Conservation (phyloP, 2,329 filamentous ascomycete species). For the Diatrype stigma region DNA sequence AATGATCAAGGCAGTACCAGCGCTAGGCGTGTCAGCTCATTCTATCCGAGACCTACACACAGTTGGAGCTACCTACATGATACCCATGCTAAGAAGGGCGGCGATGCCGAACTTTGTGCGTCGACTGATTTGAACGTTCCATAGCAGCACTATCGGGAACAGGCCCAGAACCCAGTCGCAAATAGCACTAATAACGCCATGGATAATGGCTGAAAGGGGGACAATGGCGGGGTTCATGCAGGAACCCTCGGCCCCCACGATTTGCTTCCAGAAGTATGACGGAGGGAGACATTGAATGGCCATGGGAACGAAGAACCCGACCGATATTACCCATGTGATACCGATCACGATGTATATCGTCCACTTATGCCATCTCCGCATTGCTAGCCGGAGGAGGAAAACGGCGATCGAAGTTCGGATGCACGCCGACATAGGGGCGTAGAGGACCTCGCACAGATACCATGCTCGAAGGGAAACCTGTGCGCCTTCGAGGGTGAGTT, state of each 20-base stretch:
- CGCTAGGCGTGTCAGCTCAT: conserved; percentile 19
- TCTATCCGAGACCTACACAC: too few relatives aligned
- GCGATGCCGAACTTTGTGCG: conserved; percentile 43
- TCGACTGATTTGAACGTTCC: conserved; percentile 44
- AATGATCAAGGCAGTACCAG: conserved; percentile 34
- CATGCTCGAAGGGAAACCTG: conserved; percentile 29
- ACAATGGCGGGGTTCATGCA: conserved; percentile 38
- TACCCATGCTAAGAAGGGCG: conserved; percentile 44
- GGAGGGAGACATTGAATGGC: conserved; percentile 47
- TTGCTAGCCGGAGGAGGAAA: conserved; percentile 37
- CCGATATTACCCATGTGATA: conserved; percentile 33
- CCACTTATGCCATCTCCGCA: conserved; percentile 27
- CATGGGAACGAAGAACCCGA: conserved; percentile 41
- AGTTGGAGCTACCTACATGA: conserved; percentile 34
- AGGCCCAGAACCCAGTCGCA: conserved; percentile 46
- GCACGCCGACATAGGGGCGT: conserved; percentile 35
- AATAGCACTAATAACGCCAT: conserved; percentile 40
- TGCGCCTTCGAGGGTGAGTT: conserved; percentile 18
- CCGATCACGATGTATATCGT: conserved; percentile 29
- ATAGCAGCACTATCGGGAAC: conserved; percentile 47
- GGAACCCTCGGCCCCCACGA: conserved; percentile 29
- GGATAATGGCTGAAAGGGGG: conserved; percentile 38
- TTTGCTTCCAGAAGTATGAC: conserved; percentile 44
- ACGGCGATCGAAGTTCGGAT: conserved; percentile 38
- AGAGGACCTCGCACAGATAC: conserved; percentile 38